A percentile compares a stretch with the other conserved stretches of the same genome.
Conservation (phyloP, 495 filamentous ascomycete species). For the Penicillium paxilli region DNA sequence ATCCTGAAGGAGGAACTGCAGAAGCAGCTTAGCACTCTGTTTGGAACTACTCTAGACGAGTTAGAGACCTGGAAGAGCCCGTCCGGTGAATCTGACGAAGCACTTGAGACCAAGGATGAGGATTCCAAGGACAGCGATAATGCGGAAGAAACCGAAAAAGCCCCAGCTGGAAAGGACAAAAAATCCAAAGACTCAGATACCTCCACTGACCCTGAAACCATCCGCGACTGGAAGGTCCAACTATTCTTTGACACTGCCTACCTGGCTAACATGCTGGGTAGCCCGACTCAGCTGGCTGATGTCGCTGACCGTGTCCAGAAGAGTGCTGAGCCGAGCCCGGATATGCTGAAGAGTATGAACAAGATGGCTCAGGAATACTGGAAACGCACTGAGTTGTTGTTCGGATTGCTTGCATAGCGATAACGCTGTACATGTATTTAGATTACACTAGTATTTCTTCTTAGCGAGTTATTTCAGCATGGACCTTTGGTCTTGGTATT, state of each 20-base stretch:
- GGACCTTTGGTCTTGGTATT: too few species aligned
- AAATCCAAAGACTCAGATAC: not conserved
- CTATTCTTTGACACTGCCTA: slow-evolving; percentile 77
- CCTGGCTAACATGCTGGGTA: slow-evolving; percentile 50
- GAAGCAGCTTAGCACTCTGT: slow-evolving; percentile 24
- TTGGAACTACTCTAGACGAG: slow-evolving; percentile 24
- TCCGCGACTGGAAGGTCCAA: slow-evolving; percentile 64
- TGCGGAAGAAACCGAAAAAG: not conserved
- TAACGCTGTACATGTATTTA: slow-evolving; percentile 2
- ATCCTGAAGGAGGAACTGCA: slow-evolving; percentile 59
- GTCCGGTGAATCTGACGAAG: not conserved
- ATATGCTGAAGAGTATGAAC: slow-evolving; percentile 47
- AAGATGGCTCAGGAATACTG: slow-evolving; percentile 71
- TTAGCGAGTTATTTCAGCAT: not conserved
- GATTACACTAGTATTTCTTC: not conserved
- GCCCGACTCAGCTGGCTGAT: slow-evolving; percentile 41
- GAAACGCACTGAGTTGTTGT: slow-evolving; percentile 75
- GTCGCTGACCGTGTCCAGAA: slow-evolving; percentile 46
- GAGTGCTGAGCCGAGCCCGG: slow-evolving; percentile 44
- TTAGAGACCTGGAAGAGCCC: slow-evolving; percentile 15
- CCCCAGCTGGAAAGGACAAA: slow-evolving; percentile 10
- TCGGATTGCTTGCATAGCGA: slow-evolving; percentile 52
- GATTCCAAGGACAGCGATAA: slow-evolving; percentile 1
- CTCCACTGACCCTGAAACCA: slow-evolving; percentile 8
- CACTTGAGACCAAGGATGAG: slow-evolving; percentile 6